Evolutionary conservation across 1,139 yeast species (phyloP).

Genomic region (Blastobotrys indianensis): DNA sequence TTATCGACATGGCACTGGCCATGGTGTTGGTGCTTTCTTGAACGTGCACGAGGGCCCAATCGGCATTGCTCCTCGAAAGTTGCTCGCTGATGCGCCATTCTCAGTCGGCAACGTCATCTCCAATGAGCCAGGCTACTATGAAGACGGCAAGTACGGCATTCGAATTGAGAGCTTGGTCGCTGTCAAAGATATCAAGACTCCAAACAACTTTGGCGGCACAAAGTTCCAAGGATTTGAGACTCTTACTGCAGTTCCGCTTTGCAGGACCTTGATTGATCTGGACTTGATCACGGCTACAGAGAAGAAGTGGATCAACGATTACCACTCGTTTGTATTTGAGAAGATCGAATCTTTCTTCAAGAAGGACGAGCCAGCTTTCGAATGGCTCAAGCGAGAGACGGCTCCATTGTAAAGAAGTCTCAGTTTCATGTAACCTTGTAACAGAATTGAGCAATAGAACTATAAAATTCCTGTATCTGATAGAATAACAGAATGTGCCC

Average conservation of each 20-base stretch:
- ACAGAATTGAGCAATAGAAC: no score
- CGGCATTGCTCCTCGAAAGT: slow-evolving; percentile 71
- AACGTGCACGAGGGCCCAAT: slow-evolving; percentile 97
- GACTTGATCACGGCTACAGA: slow-evolving; percentile 58
- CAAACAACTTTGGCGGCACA: slow-evolving; percentile 43
- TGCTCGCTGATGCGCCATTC: slow-evolving; percentile 36
- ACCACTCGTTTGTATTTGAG: slow-evolving; percentile 59
- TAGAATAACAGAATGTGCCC: no score
- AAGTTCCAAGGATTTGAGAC: slow-evolving; percentile 74
- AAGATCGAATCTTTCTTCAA: slow-evolving; percentile 45
- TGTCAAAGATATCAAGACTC: slow-evolving; percentile 46
- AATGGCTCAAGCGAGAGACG: slow-evolving; percentile 78
- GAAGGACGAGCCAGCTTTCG: slow-evolving; percentile 42
- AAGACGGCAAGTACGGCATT: slow-evolving; percentile 88
- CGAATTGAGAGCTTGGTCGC: slow-evolving; percentile 80
- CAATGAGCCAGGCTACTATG: slow-evolving; percentile 95
- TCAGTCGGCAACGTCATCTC: slow-evolving; percentile 74
- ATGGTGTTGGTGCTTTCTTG: slow-evolving; percentile 89
- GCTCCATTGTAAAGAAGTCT: slow-evolving; percentile 30
- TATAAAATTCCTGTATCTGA: no score
- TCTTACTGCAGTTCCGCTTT: slow-evolving; percentile 82
- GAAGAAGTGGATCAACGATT: slow-evolving; percentile 58
- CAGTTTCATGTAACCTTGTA: neutral
- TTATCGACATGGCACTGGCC: slow-evolving; percentile 95
- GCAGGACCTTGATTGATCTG: slow-evolving; percentile 58